phyloP scores from a whole-genome alignment of 2,329 filamentous ascomycete species.

The Monilinia laxa region DNA sequence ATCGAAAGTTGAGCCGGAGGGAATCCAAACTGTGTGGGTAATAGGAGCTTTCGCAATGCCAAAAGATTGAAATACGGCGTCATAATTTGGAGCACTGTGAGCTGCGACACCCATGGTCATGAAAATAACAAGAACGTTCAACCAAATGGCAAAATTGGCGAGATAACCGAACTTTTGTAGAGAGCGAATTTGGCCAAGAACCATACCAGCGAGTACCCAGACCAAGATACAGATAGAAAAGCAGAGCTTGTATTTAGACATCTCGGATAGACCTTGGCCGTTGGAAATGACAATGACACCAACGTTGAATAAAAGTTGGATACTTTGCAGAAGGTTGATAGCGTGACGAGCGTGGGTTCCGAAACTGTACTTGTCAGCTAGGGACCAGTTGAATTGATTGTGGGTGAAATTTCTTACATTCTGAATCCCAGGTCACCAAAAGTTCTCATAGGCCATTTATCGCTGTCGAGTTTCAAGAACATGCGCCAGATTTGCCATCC shows the following conservation, averaged over 20 bases:
- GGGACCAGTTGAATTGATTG: neutral
- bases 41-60: slow-evolving; percentile 31
- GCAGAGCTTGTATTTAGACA: slow-evolving; percentile 49
- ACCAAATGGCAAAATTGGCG: slow-evolving; percentile 56
- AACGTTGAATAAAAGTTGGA: slow-evolving; percentile 52
- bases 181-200: slow-evolving; percentile 57
- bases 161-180: slow-evolving; percentile 55
- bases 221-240: slow-evolving; percentile 54
- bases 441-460: slow-evolving; percentile 27
- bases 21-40: slow-evolving; percentile 45
- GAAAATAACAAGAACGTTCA: slow-evolving; percentile 55
- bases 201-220: slow-evolving; percentile 50
- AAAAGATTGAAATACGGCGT: slow-evolving; percentile 25
- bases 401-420: slow-evolving; percentile 27
- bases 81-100: slow-evolving; percentile 51
- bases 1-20: slow-evolving; percentile 46
- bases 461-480: slow-evolving; percentile 31
- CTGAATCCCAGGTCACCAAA: slow-evolving; percentile 46
- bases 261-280: slow-evolving; percentile 54
- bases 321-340: slow-evolving; percentile 49
- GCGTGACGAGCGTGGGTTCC: slow-evolving; percentile 47
- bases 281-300: slow-evolving; percentile 52
- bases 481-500: slow-evolving; percentile 32
- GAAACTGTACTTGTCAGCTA: slow-evolving; percentile 32
- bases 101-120: slow-evolving; percentile 53